Evolutionary conservation across 106 monocot genomes (phyloP), one percentile per base, ranked within the genome.

Genomic region (Hemerocallis citrina): DNA sequence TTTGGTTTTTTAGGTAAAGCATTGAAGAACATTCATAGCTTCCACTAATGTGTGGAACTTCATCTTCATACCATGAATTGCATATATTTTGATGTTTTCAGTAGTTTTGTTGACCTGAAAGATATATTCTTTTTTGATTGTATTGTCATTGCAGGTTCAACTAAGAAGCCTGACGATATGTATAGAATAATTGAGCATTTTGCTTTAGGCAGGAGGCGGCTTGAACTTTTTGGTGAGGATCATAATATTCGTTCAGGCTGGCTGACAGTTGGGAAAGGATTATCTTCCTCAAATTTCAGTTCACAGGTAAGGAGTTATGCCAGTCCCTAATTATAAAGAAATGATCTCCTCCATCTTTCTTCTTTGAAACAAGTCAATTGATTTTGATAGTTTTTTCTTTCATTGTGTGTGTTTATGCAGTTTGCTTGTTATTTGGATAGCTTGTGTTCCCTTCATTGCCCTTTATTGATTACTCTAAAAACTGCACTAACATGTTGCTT

Each of bases 161-260:
- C 87, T 9, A 88, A 67, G 57, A 96, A 96, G 78, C 96, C 96
- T 33, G 96, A 96, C 59, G 96, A 96, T 55, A 81, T 96, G 84
- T 96, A 96, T 64, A 59, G 91, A 38, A 96, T 96, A 12, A 85
- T 96, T 12, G 96, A 96, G 72, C 96, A 96, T 74, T 96, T 96
- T 60, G 80, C 96, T 11, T 71, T 96, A 35, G 91, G 96, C 43
- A 81, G 81, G 64, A 84, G 96, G 64, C 78, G 96, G 2, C 87
- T 96, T 46, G 96, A 96, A 59, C 84, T 96, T 21, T 96, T 96
- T 62, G 96, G 96, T 12, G 90, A 78, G 55, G 96, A 96, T 70
- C 91, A 96, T 72, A 96, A 96, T 65, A 96, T 96, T 45, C 96
- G 96, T 31, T 47, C 90, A 5, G 96, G 96, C 34, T 96, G 96